Evolutionary conservation across 208 protist genomes (phyloP), one percentile per base, ranked within the genome.

Genomic region (Leishmania braziliensis): DNA sequence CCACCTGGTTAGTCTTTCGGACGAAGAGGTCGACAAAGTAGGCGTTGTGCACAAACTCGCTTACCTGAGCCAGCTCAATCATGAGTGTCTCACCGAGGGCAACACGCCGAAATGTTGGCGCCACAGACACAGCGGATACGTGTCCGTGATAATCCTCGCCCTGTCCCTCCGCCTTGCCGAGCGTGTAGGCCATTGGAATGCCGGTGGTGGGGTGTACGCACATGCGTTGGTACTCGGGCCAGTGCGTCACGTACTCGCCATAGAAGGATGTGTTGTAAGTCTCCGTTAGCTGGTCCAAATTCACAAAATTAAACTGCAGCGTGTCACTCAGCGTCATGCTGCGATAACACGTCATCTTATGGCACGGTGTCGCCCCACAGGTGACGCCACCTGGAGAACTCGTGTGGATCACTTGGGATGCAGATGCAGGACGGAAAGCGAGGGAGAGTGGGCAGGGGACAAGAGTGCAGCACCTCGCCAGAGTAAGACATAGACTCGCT

Each of bases 21-120:
- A 99, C 99, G 86, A 99, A 99, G 0, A 99, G 91, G 86, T 99
- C 99, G 0, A 99, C 99, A 95, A 99, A 99, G 85, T 99, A 99
- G 23, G 97, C 98, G 79, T 99, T 91, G 85, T 99, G 93, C 51
- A 97, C 87, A 39, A 86, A 73, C 58, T 81, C 82, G 23, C 93
- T 93, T 20, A 92, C 95, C n/a, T 96, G 81, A 82, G 99, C 99
- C 62, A 99, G 84, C 56, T 98, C 89, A 69, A 93, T 84, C 99
- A 99, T 99, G 23, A 99, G 88, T 9, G 90, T 88, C 77, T 95
- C 91, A 3, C 95, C 99, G 0, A 99, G 82, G 14, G 98, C 98
- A 0, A 99, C 84, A 2, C 99, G 95, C 48, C 99, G 95, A 84
- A 99, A 99, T 77, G 98, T 98, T 33, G 99, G 98, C 54, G 98